Evolutionary conservation across 257 asterid genomes (phyloP).

Genomic region (Nicotiana benthamiana): DNA sequence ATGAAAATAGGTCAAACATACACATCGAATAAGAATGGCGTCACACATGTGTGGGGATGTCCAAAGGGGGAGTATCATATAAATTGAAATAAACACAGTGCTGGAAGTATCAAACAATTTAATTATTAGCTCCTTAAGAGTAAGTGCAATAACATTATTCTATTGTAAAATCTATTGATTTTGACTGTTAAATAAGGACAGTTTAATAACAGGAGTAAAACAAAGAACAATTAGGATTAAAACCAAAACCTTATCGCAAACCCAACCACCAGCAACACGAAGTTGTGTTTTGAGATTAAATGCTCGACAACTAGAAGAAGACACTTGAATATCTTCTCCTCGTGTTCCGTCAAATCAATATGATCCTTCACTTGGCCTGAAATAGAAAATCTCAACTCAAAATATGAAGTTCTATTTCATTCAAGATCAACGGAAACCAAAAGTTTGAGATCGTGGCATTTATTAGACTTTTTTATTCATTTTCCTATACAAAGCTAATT

Average conservation of each 20-base stretch:
- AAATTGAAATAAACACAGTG: not conserved
- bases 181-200: not conserved
- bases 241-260: conserved; percentile 76
- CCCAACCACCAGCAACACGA: conserved; percentile 99
- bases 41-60: not conserved
- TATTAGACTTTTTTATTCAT: too few species aligned
- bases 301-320: conserved; percentile 52
- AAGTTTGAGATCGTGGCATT: too few species aligned
- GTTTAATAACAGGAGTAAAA: not conserved
- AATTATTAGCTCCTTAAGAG: not conserved
- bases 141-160: not conserved
- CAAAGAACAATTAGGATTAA: not conserved
- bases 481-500: too few species aligned
- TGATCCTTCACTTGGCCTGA: too few species aligned
- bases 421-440: too few species aligned
- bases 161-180: not conserved
- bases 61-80: not conserved
- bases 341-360: conserved; percentile 59
- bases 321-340: conserved; percentile 61
- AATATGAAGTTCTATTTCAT: too few species aligned
- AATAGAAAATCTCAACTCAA: too few species aligned
- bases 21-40: not conserved
- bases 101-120: not conserved
- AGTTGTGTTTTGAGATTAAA: conserved; percentile 59
- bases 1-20: not conserved